Evolutionary conservation across 2,329 filamentous ascomycete genomes (phyloP).

Genomic region (Phialophora tarda): DNA sequence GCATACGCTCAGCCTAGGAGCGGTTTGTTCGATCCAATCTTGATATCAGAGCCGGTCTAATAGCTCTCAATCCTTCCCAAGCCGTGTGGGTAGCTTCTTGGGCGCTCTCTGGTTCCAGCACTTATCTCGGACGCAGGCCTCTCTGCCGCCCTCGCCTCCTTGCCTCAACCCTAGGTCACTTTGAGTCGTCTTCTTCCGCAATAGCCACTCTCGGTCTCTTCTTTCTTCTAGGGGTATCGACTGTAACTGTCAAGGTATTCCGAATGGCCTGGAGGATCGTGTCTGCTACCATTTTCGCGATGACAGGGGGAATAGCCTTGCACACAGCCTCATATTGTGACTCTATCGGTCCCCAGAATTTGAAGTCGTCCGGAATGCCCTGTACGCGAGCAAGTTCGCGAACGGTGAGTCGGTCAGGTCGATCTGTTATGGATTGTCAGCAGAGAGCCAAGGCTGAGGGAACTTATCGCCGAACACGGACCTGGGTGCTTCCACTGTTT

Average conservation of each 20-base stretch:
- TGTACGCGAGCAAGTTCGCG: conserved; percentile 35
- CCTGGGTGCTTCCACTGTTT: conserved; percentile 27
- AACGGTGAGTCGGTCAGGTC: conserved; percentile 28
- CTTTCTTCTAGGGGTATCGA: not conserved
- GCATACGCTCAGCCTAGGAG: no score
- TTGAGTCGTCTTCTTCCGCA: not conserved
- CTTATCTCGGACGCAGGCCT: no score
- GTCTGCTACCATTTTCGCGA: conserved; percentile 21
- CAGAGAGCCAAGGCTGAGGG: not conserved
- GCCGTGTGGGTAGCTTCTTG: not conserved
- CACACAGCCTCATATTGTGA: conserved; percentile 26
- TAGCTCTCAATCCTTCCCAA: not conserved
- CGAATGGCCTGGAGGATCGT: conserved; percentile 15
- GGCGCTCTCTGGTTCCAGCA: no score
- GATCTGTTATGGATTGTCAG: conserved; percentile 14
- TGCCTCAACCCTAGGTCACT: not conserved
- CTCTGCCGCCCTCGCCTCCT: no score
- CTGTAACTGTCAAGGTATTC: not conserved
- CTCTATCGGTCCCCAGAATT: conserved; percentile 24
- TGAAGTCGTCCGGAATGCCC: conserved; percentile 35
- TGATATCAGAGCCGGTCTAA: no score
- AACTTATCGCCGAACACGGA: conserved; percentile 1
- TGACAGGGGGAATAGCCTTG: conserved; percentile 29
- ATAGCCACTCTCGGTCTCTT: conserved; percentile 2
- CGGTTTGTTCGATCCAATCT: no score